A percentile compares a stretch with the other conserved stretches of the same genome.
These are phyloP conservation scores for Pythium vanterpoolii DNA, from an alignment of 352 stramenopile genomes.

Conservation along the genomic window DNA sequence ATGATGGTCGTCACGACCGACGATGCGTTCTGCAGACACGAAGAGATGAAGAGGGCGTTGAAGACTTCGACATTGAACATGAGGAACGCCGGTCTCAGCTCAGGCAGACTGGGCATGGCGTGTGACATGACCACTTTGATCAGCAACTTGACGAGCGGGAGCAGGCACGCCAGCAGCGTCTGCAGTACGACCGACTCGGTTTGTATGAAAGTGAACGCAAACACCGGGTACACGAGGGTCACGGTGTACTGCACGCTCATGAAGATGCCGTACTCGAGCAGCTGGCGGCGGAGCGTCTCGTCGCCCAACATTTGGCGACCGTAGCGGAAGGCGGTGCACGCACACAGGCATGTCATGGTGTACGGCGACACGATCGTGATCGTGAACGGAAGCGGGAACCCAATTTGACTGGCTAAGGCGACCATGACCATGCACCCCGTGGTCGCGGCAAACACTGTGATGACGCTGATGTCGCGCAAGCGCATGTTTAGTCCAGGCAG, in stretches of 20 bases:
- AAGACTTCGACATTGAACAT: slow-evolving; percentile 26
- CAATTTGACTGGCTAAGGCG: slow-evolving; percentile 17
- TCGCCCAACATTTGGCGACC: slow-evolving; percentile 3
- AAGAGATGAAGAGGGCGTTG: slow-evolving; percentile 37
- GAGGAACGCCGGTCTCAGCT: slow-evolving; percentile 31
- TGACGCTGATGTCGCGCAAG: slow-evolving; percentile 10
- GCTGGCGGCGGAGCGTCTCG: neutral
- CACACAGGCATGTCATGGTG: neutral
- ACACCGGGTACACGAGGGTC: slow-evolving; percentile 12
- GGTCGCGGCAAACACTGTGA: slow-evolving; percentile 2
- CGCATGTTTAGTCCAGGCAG: slow-evolving; percentile 21
- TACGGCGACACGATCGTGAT: slow-evolving; percentile 22
- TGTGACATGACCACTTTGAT: slow-evolving; percentile 22
- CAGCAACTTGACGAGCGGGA: slow-evolving; percentile 3
- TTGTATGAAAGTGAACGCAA: slow-evolving; percentile 3
- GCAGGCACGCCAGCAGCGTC: slow-evolving; percentile 6
- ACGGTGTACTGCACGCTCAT: neutral
- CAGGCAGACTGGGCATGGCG: slow-evolving; percentile 19
- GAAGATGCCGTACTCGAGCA: neutral
- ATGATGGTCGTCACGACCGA: slow-evolving; percentile 28
- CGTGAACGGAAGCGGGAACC: slow-evolving; percentile 35
- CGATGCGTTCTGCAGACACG: slow-evolving; percentile 37
- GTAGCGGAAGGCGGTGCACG: slow-evolving; percentile 8
- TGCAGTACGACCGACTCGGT: neutral
- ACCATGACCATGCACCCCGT: slow-evolving; percentile 9